Evolutionary conservation across 2,329 filamentous ascomycete species (phyloP).

Genomic region (Fusarium pininemorale): DNA sequence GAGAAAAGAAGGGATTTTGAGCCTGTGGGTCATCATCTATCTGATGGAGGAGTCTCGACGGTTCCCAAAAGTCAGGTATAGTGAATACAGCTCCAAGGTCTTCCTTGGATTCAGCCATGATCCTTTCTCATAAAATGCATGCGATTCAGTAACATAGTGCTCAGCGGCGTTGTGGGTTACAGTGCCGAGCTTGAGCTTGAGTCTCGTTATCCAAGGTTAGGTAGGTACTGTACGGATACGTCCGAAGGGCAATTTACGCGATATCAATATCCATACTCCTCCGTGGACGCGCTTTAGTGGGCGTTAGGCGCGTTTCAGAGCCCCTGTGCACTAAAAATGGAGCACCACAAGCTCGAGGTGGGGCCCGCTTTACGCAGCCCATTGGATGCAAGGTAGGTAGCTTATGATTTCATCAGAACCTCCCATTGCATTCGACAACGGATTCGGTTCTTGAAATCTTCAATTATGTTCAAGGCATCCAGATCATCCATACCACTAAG

Average conservation of each 20-base stretch:
- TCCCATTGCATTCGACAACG: not conserved
- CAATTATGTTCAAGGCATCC: constrained; percentile 2
- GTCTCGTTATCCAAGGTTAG: not conserved
- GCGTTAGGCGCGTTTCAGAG: constrained; percentile 19
- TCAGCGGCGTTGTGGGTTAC: not conserved
- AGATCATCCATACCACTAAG: not conserved
- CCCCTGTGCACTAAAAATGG: constrained; percentile 15
- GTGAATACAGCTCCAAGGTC: constrained; percentile 67
- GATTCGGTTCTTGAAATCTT: not conserved
- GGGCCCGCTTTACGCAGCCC: not conserved
- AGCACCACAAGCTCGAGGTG: not conserved
- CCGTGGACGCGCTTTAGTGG: constrained; percentile 32
- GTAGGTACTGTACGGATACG: not conserved
- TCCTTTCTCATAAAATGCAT: constrained; percentile 6
- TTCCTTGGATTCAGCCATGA: constrained; percentile 52
- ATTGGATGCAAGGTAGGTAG: not conserved
- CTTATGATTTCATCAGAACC: constrained; percentile 27
- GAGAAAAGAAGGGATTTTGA: constrained; percentile 54
- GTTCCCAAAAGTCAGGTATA: constrained; percentile 68
- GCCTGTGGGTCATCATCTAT: constrained; percentile 24
- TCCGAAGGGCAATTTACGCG: constrained; percentile 26
- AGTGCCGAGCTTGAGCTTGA: not conserved
- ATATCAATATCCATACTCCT: not conserved
- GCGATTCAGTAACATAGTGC: constrained; percentile 16
- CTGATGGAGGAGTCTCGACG: constrained; percentile 59